Base-by-base conservation (phyloP, 1,284 basidiomycete species). In the Marasmius tenuissimus region DNA sequence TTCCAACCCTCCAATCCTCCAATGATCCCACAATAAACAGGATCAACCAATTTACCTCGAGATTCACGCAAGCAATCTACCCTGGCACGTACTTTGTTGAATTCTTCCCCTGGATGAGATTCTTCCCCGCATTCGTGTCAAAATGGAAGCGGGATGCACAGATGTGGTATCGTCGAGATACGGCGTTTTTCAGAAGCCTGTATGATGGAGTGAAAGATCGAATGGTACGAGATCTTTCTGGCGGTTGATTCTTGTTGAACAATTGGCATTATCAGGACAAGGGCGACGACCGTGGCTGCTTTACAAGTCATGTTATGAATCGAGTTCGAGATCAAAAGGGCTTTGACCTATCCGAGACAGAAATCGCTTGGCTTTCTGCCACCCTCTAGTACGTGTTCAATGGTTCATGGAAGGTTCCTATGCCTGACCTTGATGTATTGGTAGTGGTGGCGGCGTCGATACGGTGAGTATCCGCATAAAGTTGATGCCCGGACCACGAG, bases 141-240 rank as follows among this genome's bases (percentile, higher is more conserved):
- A 63, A 64, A 52, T 66, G 65, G 65, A 64, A 62, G 42, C 59
- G 59, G 20, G 59, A 66, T 16, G 65, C 63, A 18, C 45, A 63
- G 34, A 58, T 59, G 12, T 59, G 52, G 58, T 60, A 63, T 40
- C 18, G 40, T 18, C 61, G 55, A 14, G 63, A 66, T 52, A 52
- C 63, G 37, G 22, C 34, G 10, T 59, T 64, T 59, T 66, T 66
- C 40, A 57, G 59, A 35, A 51, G 59, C 11, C 52, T 66, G n/a
- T 65, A 50, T 48, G n/a, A 61, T 27, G 53, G 50, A 10, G 64
- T 61, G n/a, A 39, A 60, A 14, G 40, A 57, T n/a, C 59, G 64
- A 37, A 37, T 65, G 49, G 64, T 63, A 57, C n/a, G 58, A 51
- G 54, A 9, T 1, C 37, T 39, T 6, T 40, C 20, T 27, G 38